Percentiles rank a stretch among this genome's conserved stretches.
Evolutionary conservation across 2,329 filamentous ascomycete genomes (phyloP).

Genomic region (Lecanicillium sp.): DNA sequence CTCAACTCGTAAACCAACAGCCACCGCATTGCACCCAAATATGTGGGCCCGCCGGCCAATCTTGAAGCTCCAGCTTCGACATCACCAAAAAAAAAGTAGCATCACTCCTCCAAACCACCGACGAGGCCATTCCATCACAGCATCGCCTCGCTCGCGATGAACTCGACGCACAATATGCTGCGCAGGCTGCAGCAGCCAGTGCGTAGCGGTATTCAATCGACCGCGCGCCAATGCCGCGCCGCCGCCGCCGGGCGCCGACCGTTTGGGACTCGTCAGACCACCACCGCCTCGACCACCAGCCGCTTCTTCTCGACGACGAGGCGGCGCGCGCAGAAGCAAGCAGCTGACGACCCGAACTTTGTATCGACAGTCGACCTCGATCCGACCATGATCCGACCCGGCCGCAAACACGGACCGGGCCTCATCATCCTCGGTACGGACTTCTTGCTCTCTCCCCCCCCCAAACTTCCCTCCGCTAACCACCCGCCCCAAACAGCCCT

Average conservation of each 20-base stretch:
- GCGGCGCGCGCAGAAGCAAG: constrained; percentile 32
- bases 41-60: neutral
- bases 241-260: constrained; percentile 3
- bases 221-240: constrained; percentile 6
- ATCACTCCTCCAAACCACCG: neutral
- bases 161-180: constrained; percentile 21
- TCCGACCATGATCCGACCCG: constrained; percentile 68
- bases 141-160: constrained; percentile 22
- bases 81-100: neutral
- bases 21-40: too few species aligned
- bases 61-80: constrained; percentile 1
- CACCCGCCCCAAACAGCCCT: constrained; percentile 45
- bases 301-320: constrained; percentile 17
- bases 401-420: constrained; percentile 69
- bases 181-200: constrained; percentile 21
- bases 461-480: constrained; percentile 1
- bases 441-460: neutral
- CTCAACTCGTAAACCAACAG: too few species aligned
- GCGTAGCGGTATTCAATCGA: neutral
- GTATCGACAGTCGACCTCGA: constrained; percentile 83
- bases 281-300: constrained; percentile 8
- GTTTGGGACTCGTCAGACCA: constrained; percentile 1
- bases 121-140: constrained; percentile 12
- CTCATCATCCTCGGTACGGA: constrained; percentile 66
- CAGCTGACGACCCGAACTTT: constrained; percentile 72